Conservation (phyloP, 176 grass and related monocot genomes). For the Areca catechu region DNA sequence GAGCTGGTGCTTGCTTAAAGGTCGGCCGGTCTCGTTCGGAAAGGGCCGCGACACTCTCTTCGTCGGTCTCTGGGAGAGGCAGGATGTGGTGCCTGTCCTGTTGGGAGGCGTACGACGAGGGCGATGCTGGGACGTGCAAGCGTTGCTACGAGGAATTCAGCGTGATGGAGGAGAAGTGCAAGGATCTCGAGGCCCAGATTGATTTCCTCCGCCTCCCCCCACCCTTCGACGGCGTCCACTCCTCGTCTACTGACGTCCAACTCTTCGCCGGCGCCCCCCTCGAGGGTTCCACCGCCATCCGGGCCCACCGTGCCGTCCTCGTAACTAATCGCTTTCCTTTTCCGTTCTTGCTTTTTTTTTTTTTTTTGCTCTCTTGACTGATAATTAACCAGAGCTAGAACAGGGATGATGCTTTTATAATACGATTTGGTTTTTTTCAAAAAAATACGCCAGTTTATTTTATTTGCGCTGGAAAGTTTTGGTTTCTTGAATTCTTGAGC, state of each 20-base stretch:
- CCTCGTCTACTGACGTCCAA: too few relatives aligned
- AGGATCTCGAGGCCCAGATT: slow-evolving; percentile 69
- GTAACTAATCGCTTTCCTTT: slow-evolving; percentile 22
- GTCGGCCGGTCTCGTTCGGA: too few relatives aligned
- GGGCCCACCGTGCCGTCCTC: slow-evolving; percentile 72
- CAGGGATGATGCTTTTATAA: too few relatives aligned
- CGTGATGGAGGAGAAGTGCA: slow-evolving; percentile 97
- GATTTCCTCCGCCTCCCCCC: slow-evolving; percentile 71
- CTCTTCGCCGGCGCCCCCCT: slow-evolving; percentile 30
- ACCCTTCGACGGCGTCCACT: slow-evolving; percentile 24
- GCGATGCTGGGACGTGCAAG: slow-evolving; percentile 83
- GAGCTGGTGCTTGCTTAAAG: too few relatives aligned
- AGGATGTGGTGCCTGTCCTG: too few relatives aligned
- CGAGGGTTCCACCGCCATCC: slow-evolving; percentile 17
- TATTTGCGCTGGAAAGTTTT: too few relatives aligned
- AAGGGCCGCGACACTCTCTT: too few relatives aligned
- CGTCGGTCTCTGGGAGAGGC: too few relatives aligned
- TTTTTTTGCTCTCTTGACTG: not conserved
- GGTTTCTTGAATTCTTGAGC: too few relatives aligned
- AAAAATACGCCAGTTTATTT: too few relatives aligned
- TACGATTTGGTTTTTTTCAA: too few relatives aligned
- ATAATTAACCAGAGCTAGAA: slow-evolving; percentile 1
- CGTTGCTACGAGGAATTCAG: slow-evolving; percentile 97
- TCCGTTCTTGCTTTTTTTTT: not conserved
- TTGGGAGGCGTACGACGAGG: slow-evolving; percentile 69